Base-by-base conservation (phyloP, 805 yeast species). In the Nakazawaea ishiwadae region DNA sequence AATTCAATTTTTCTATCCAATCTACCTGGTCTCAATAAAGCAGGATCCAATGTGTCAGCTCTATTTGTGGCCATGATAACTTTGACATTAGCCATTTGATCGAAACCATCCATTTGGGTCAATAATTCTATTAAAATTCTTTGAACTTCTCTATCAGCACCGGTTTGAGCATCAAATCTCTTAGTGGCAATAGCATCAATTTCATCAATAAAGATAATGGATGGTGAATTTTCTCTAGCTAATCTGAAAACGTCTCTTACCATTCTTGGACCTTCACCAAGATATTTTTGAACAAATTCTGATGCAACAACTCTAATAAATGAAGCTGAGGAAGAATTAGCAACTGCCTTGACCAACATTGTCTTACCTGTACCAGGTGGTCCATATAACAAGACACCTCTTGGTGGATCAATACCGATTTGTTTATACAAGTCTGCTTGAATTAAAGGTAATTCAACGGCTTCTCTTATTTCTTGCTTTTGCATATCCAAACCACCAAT, bases 351-450 rank as follows among this genome's bases (percentile, higher is more conserved):
- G 37, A 93, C 99, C 59, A 93, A 75, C 98, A 93, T 90, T 17
- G 99, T 93, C 64, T 93, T 93, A 56, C 99, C 99, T 1, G 99
- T 93, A 61, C 99, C 99, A 36, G 99, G 99, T 9, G 99, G 98
- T n/a, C 99, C 99, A 65, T 93, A 93, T 47, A 93, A 71, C 52
- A 93, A 67, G 23, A 93, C 99, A 55, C 99, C 99, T 52, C 98
- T 81, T 48, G 99, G 99, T 15, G 99, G 99, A 56, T 93, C 98
- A 50, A 93, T 90, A 66, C 99, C 99, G 57, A 93, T 93, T 65
- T 93, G 98, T 57, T 87, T 84, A 66, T 93, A 93, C 50, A 95
- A 71, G 55, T 95, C 99, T 29, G 93, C 95, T 61, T 93, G 98
- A 12, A 96, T 84, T 55, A 93, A 74, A 10, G 99, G 99, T 53